phyloP scores from a whole-genome alignment of 441 rosid species.

The Adansonia gregorii region DNA sequence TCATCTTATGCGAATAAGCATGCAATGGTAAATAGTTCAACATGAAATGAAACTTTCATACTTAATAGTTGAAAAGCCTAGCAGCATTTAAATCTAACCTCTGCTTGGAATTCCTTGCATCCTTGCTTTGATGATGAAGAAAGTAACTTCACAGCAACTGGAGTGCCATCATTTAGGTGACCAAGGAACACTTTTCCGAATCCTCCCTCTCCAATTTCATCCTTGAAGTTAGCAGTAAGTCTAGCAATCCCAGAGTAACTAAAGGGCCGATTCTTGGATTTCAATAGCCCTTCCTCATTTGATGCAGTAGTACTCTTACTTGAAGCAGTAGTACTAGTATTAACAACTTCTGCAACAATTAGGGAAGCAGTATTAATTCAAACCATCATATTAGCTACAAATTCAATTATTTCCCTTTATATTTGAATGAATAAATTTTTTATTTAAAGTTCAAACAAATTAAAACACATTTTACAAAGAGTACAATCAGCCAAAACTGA shows the following conservation, averaged over 20 bases:
- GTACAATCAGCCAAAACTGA: not conserved
- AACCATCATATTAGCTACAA: not conserved
- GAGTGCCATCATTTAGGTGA: slow-evolving; percentile 34
- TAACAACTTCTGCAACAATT: not conserved
- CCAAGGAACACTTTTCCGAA: slow-evolving; percentile 50
- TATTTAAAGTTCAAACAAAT: not conserved
- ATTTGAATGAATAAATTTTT: not conserved
- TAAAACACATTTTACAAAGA: not conserved
- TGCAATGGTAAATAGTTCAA: not conserved
- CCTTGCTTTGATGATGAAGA: slow-evolving; percentile 49
- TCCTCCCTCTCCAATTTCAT: slow-evolving; percentile 49
- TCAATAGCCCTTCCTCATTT: not conserved
- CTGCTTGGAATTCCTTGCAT: slow-evolving; percentile 51
- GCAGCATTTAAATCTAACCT: slow-evolving; percentile 35
- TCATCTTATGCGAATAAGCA: not conserved
- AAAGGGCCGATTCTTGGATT: slow-evolving; percentile 36
- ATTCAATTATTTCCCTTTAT: not conserved
- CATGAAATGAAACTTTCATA: not conserved
- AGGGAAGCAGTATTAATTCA: not conserved
- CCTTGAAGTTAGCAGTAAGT: slow-evolving; percentile 41
- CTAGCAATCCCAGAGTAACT: slow-evolving; percentile 36
- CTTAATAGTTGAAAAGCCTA: not conserved
- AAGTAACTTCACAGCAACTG: slow-evolving; percentile 52
- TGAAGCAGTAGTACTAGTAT: not conserved
- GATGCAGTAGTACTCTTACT: not conserved